Base-by-base conservation (phyloP, 2,329 filamentous ascomycete species). In the Diaporthe nobilis region DNA sequence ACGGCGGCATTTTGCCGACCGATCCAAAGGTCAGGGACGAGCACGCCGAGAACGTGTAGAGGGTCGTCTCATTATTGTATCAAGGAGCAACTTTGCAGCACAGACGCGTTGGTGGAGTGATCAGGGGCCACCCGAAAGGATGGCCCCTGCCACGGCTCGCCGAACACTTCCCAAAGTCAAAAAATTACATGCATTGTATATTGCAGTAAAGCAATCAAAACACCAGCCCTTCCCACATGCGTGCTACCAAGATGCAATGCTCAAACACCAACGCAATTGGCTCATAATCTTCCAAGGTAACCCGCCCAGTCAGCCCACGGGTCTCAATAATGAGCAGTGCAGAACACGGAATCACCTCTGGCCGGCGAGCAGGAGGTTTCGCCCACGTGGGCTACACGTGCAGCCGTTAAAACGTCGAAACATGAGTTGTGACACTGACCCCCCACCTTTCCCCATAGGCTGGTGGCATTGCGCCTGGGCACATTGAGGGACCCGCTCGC, bases 1-100 rank as follows among this genome's bases (percentile, higher is more conserved):
- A 70, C 49, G 49, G 65, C n/a, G 47, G 49, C 49, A n/a, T 47
- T 42, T 31, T 55, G 34, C 47, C 51, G 42, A 22, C 39, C 5
- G 28, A 39, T 6, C 37, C 10, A 15, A 39, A 49, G 25, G 34
- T 34, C 1, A 34, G 28, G 61, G 53, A 47, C 4, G 53, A 74
- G n/a, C 74, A 76, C 25, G 51, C 37, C 17, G 74, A 76, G 71
- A 34, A 49, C 37, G 71, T 57, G 13, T 76, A 73, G 58, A 61
- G 17, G 3, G 37, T 42, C 65, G 65, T 70, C 65, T 42, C 65
- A 70, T 70, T 55, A 55, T 34, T 70, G 55, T 71, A 51, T 70
- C 25, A 61, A 55, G 47, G 42, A 58, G 65, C 65, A 70, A 55
- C 65, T 70, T 55, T 70, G 65, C 65, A 70, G 65, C 65, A 70